A percentile compares a stretch with the other conserved stretches of the same genome.
phyloP scores from a whole-genome alignment of 2,329 filamentous ascomycete genomes.

The Conoideocrella luteorostrata region DNA sequence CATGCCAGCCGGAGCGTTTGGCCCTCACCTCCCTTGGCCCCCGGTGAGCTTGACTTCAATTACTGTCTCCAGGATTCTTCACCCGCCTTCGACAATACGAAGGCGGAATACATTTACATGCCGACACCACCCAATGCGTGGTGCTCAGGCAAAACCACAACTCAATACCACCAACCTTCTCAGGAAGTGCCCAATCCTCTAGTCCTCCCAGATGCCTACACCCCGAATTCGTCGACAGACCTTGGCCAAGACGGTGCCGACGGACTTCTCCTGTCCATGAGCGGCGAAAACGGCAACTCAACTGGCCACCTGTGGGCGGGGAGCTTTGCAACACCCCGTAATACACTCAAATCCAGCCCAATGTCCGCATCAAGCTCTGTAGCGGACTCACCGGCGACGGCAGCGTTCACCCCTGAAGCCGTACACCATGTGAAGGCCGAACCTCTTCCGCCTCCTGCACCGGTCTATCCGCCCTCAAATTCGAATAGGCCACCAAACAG shows the following conservation, averaged over 20 bases:
- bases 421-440: too few species aligned
- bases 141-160: not conserved
- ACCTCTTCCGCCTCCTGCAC: too few species aligned
- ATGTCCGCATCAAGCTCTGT: slow-evolving; percentile 8
- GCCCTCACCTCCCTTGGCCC: slow-evolving; percentile 28
- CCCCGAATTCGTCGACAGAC: not conserved
- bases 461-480: slow-evolving; percentile 19
- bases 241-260: not conserved
- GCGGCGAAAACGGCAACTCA: not conserved
- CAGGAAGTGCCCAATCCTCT: not conserved
- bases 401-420: too few species aligned
- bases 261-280: not conserved
- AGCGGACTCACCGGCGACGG: slow-evolving; percentile 6
- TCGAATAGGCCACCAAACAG: slow-evolving; percentile 7
- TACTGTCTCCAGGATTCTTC: slow-evolving; percentile 5
- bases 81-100: not conserved
- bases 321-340: slow-evolving; percentile 5
- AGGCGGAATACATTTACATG: not conserved
- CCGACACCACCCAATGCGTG: slow-evolving; percentile 1
- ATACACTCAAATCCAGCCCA: slow-evolving; percentile 9
- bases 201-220: not conserved
- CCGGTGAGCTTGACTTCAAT: slow-evolving; percentile 2
- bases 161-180: not conserved
- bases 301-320: not conserved
- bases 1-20: slow-evolving; percentile 18